These are phyloP conservation scores for Auricularia sp. DNA, from an alignment of 768 basidiomycete genomes.

Conservation along the genomic window DNA sequence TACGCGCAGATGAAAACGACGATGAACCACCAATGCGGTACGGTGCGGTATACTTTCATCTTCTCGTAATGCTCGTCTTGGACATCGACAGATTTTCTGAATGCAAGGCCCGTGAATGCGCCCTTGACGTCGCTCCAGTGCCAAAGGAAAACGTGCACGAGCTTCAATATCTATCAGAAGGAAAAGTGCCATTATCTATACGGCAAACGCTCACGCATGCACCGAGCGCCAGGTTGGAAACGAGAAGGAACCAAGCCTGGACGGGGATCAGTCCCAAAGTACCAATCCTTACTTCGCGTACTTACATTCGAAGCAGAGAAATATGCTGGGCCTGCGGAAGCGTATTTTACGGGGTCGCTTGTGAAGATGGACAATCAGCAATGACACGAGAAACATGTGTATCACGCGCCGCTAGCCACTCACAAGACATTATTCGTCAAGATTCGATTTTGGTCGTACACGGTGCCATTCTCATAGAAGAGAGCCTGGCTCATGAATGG, in stretches of 20 bases:
- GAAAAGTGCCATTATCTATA: neutral
- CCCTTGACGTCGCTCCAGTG: constrained; percentile 10
- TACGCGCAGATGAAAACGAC: constrained; percentile 11
- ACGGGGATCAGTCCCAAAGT: constrained; percentile 11
- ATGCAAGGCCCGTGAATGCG: constrained; percentile 2
- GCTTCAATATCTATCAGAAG: neutral
- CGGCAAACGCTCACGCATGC: constrained; percentile 13
- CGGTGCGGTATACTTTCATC: constrained; percentile 13
- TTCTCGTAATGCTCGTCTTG: constrained; percentile 12
- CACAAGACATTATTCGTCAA: constrained; percentile 16
- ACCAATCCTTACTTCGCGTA: constrained; percentile 7
- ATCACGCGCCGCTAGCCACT: constrained; percentile 15
- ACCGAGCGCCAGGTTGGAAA: constrained; percentile 26
- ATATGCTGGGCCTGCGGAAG: constrained; percentile 11
- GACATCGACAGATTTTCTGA: neutral
- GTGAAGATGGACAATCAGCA: neutral
- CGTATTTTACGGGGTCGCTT: constrained; percentile 12
- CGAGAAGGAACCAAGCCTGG: constrained; percentile 23
- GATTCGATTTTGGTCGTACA: constrained; percentile 16
- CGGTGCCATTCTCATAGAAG: constrained; percentile 16
- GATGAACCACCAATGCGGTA: constrained; percentile 18
- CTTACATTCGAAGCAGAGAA: constrained; percentile 13
- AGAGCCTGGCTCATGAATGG: constrained; percentile 22
- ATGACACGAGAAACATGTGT: constrained; percentile 7
- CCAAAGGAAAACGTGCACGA: constrained; percentile 17